Evolutionary conservation across 495 filamentous ascomycete species (phyloP).

Genomic region (Echria macrotheca): DNA sequence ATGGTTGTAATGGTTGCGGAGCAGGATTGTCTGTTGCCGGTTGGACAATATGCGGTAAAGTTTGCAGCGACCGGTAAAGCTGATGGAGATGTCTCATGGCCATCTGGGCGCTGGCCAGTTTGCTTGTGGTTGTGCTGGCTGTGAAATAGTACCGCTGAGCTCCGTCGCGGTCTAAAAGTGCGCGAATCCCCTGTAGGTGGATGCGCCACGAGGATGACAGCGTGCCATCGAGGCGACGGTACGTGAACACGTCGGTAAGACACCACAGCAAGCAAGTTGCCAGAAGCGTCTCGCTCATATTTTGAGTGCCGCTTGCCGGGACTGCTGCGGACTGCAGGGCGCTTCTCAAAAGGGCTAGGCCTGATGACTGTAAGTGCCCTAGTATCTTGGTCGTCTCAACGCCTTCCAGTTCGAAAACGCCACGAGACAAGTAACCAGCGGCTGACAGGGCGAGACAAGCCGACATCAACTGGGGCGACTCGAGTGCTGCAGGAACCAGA

Average conservation of each 20-base stretch:
- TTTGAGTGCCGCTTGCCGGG: neutral
- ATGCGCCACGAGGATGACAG: conserved; percentile 19
- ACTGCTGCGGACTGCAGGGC: conserved; percentile 8
- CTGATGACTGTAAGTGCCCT: conserved; percentile 17
- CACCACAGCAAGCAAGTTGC: conserved; percentile 21
- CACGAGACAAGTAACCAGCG: conserved; percentile 16
- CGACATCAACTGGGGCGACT: conserved; percentile 20
- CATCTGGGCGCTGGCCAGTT: neutral
- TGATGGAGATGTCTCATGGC: conserved; percentile 20
- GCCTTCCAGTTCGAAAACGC: conserved; percentile 12
- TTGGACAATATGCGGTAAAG: conserved; percentile 12
- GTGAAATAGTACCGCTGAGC: neutral
- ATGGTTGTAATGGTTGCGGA: neutral
- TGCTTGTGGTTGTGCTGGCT: neutral
- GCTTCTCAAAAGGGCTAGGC: conserved; percentile 11
- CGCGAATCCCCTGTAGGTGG: conserved; percentile 16
- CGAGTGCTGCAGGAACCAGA: conserved; percentile 12
- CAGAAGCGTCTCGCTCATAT: conserved; percentile 17
- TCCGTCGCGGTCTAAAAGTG: conserved; percentile 11
- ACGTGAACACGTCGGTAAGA: conserved; percentile 19
- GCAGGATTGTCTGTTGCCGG: neutral
- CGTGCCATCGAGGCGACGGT: conserved; percentile 9
- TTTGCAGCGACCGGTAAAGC: conserved; percentile 16
- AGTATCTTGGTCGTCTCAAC: conserved; percentile 14
- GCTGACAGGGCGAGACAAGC: conserved; percentile 19